Percentiles rank a stretch among this genome's conserved stretches.
Conservation (phyloP, 306 rosid species). For the Malus sieversii region DNA sequence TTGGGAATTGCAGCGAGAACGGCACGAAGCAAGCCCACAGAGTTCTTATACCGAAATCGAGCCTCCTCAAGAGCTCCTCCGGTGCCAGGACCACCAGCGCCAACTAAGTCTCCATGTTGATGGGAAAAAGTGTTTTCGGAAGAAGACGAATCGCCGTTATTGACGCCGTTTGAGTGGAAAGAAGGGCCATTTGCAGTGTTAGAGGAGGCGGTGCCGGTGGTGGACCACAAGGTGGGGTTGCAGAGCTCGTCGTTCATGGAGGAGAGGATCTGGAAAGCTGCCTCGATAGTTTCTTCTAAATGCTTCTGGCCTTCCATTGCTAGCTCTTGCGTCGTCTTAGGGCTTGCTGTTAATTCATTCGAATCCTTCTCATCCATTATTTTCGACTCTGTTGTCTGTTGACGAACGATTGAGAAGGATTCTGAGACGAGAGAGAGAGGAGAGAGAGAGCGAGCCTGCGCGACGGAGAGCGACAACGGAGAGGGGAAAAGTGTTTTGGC, state of each 20-base stretch:
- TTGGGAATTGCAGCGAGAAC: slow-evolving; percentile 65
- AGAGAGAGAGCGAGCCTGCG: background rate
- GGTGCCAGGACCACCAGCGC: slow-evolving; percentile 28
- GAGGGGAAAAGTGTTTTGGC: background rate
- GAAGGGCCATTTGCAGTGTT: slow-evolving; percentile 24
- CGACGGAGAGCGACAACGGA: background rate
- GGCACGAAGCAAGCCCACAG: slow-evolving; percentile 63
- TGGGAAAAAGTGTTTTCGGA: slow-evolving; percentile 42
- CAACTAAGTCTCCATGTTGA: slow-evolving; percentile 34
- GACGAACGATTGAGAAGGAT: background rate
- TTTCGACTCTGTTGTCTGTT: background rate
- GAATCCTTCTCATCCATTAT: slow-evolving; percentile 50
- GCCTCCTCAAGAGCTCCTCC: slow-evolving; percentile 91
- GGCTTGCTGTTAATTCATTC: slow-evolving; percentile 15
- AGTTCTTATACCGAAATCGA: slow-evolving; percentile 61
- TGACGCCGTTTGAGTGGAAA: slow-evolving; percentile 38
- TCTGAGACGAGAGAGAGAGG: background rate
- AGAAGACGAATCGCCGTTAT: slow-evolving; percentile 41
- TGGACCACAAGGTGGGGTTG: slow-evolving; percentile 75
- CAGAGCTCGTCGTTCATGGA: slow-evolving; percentile 98
- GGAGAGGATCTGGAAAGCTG: slow-evolving; percentile 82
- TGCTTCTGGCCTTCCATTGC: slow-evolving; percentile 81
- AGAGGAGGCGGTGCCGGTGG: slow-evolving; percentile 27
- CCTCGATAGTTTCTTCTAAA: slow-evolving; percentile 73
- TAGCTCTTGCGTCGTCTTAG: slow-evolving; percentile 64